Evolutionary conservation across 148 eudicot species (phyloP).

Genomic region (Vaccinium vitisidaea): DNA sequence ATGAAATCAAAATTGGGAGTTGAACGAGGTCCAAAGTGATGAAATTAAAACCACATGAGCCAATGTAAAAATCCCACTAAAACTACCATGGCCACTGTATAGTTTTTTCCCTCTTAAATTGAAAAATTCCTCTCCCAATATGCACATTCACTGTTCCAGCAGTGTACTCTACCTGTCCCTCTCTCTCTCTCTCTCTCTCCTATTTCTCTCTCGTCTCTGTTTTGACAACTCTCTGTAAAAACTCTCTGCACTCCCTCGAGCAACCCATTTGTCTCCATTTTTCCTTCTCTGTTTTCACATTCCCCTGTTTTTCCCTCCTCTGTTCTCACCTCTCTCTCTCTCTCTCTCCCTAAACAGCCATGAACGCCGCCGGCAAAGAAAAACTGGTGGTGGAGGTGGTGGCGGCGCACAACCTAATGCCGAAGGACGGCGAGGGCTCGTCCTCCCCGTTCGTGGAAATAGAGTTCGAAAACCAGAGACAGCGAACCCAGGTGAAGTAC

Average conservation of each 20-base stretch:
- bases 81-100: background rate
- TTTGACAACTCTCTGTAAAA: no score
- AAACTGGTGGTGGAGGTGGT: conserved; percentile 89
- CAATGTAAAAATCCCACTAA: background rate
- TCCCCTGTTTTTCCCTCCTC: background rate
- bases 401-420: conserved; percentile 87
- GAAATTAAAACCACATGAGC: background rate
- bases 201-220: background rate
- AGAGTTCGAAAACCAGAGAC: conserved; percentile 68
- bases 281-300: background rate
- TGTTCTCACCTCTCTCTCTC: background rate
- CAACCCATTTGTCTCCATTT: background rate
- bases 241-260: background rate
- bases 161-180: background rate
- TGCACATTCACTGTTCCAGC: background rate
- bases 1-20: no score
- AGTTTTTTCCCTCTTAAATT: background rate
- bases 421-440: conserved; percentile 93
- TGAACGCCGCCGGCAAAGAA: conserved; percentile 44
- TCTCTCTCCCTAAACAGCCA: conserved; percentile 14
- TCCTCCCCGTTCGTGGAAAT: conserved; percentile 88
- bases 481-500: conserved; percentile 60
- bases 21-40: background rate
- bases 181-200: background rate
- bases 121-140: background rate